phyloP scores from a whole-genome alignment of 176 grass and related monocot species.

The Hyparrhenia diplandra region DNA sequence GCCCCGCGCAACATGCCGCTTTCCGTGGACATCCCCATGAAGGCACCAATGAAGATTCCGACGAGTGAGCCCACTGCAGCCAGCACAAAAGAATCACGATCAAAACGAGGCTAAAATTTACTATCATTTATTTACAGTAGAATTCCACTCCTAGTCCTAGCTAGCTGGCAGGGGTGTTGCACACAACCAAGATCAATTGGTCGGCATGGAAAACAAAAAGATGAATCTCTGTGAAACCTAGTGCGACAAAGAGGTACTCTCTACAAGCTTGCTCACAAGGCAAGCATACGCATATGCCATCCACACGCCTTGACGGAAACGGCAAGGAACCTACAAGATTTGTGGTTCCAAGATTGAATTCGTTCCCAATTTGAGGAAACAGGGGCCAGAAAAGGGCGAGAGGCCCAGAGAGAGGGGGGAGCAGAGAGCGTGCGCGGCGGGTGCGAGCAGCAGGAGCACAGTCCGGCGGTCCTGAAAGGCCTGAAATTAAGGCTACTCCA shows the following conservation, averaged over 20 bases:
- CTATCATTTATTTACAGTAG: neutral
- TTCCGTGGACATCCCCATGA: conserved; percentile 79
- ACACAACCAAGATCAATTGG: neutral
- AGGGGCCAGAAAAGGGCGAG: neutral
- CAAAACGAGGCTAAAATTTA: neutral
- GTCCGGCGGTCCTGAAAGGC: neutral
- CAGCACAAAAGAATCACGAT: neutral
- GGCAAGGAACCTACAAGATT: conserved; percentile 5
- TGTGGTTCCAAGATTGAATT: neutral
- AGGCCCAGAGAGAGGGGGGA: neutral
- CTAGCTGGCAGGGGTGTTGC: neutral
- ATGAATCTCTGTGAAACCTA: neutral
- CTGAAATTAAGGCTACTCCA: neutral
- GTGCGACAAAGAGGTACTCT: neutral
- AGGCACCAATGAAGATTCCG: conserved; percentile 69
- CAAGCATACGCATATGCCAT: neutral
- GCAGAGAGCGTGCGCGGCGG: neutral
- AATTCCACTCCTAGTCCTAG: neutral
- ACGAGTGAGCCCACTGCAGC: conserved; percentile 71
- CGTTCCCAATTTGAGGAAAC: conserved; percentile 13
- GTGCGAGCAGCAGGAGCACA: neutral
- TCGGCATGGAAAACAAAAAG: neutral
- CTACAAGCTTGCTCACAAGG: neutral
- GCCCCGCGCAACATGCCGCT: conserved; percentile 74
- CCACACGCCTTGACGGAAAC: neutral